phyloP scores from a whole-genome alignment of 768 basidiomycete genomes.

The Mycena belliarum region DNA sequence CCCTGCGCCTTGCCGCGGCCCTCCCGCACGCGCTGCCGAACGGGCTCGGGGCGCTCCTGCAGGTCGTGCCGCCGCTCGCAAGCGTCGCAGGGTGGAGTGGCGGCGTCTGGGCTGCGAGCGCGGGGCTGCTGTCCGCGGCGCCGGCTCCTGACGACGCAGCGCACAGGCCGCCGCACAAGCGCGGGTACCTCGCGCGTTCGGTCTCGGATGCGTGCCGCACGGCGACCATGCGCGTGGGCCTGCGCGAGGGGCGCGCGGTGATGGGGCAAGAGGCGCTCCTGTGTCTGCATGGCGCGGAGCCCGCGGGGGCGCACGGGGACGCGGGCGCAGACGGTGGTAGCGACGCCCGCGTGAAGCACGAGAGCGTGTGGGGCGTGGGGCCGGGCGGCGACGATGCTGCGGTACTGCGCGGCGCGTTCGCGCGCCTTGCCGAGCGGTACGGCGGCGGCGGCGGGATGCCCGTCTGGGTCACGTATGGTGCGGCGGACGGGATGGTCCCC shows the following conservation, averaged over 20 bases:
- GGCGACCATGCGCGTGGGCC: constrained; percentile 1
- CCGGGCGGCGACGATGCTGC: constrained; percentile 5
- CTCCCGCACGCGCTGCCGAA: constrained; percentile 15
- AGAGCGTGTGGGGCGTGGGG: constrained; percentile 18
- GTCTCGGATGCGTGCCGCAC: not conserved
- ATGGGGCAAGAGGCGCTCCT: constrained; percentile 22
- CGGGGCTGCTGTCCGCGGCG: not conserved
- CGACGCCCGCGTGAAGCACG: too few relatives aligned
- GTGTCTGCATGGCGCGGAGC: not conserved
- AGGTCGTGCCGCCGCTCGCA: constrained; percentile 7
- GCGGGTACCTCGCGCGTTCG: constrained; percentile 11
- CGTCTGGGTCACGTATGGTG: constrained; percentile 11
- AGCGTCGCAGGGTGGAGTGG: constrained; percentile 9
- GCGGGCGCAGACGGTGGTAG: too few relatives aligned
- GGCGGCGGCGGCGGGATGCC: not conserved
- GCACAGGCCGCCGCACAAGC: constrained; percentile 7
- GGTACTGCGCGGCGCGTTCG: constrained; percentile 5
- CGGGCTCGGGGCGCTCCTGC: constrained; percentile 12
- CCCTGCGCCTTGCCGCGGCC: constrained; percentile 10
- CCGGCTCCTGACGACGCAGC: not conserved
- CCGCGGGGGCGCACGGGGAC: not conserved
- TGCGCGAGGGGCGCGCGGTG: constrained; percentile 6
- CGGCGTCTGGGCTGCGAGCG: not conserved
- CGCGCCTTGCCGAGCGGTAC: constrained; percentile 3
- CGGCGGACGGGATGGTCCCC: not conserved